Evolutionary conservation across 2,329 filamentous ascomycete genomes (phyloP), one percentile per base, ranked within the genome.

Genomic region (Colletotrichum sp.): DNA sequence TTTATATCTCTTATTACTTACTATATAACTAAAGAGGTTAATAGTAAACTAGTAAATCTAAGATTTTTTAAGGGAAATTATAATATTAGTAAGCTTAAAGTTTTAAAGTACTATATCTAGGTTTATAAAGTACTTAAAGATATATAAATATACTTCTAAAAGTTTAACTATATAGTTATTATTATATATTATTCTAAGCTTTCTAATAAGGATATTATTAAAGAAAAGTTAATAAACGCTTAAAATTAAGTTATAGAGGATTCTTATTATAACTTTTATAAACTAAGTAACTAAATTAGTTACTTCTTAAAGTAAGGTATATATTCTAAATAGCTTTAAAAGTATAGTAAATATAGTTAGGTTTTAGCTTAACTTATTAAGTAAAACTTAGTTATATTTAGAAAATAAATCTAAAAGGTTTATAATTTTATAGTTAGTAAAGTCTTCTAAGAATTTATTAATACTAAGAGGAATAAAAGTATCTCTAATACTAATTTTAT

Each of bases 51-150:
- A 25, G 6, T 55, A 55, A 55, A 25, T 55, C n/a, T 55, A 15
- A 55, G 11, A 55, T 25, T 25, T 25, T 1, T 27, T 7, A 25
- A 0, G 11, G 16, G 52, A 25, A 5, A 55, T 55, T 25, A 55
- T 22, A 16, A 0, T 4, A 4, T 0, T 55, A 55, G 0, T 55
- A 55, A 27, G n/a, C 4, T 55, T 55, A 25, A 55, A 1, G 25
- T 25, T 25, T 1, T 15, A 55, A 25, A 55, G 4, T 4, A 55
- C 1, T 55, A 55, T 55, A 25, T 55, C 2, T 55, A 25, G 1
- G 11, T 55, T 55, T 25, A 55, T 55, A 55, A 25, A 55, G 2
- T 27, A 7, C 1, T 55, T 55, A 25, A 55, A 55, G 5, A 55
- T 15, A 25, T 55, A 55, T 55, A 55, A 55, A 0, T 8, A 25